phyloP scores from a whole-genome alignment of 1,284 basidiomycete species.

The Pseudozyma sp. region DNA sequence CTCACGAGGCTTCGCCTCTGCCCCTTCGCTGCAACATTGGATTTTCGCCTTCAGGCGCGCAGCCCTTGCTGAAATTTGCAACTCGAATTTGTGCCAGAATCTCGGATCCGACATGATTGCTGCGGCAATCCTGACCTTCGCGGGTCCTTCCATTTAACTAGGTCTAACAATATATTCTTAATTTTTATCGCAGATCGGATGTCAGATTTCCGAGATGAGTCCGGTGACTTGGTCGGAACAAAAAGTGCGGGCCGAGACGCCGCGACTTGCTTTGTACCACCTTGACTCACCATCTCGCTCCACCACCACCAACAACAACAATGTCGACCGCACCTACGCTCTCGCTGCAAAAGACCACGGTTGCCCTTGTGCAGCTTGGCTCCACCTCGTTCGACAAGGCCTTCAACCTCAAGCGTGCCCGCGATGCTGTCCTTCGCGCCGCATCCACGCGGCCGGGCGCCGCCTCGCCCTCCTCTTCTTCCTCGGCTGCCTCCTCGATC shows the following conservation, averaged over 20 bases:
- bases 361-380: slow-evolving; percentile 65
- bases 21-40: neutral
- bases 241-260: neutral
- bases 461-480: slow-evolving; percentile 10
- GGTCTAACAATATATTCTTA: slow-evolving; percentile 2
- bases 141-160: neutral
- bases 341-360: slow-evolving; percentile 45
- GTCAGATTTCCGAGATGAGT: neutral
- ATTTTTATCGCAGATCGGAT: too few species aligned
- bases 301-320: neutral
- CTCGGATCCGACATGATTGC: slow-evolving; percentile 32
- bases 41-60: slow-evolving; percentile 4
- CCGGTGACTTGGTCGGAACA: slow-evolving; percentile 18
- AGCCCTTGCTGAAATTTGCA: neutral
- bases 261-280: neutral
- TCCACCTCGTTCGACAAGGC: slow-evolving; percentile 61
- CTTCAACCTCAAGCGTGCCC: slow-evolving; percentile 60
- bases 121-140: slow-evolving; percentile 18
- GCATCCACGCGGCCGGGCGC: slow-evolving; percentile 24
- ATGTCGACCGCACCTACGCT: slow-evolving; percentile 45
- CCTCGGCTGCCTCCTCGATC: slow-evolving; percentile 6
- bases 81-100: slow-evolving; percentile 2
- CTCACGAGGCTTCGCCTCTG: slow-evolving; percentile 1
- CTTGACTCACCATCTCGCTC: neutral
- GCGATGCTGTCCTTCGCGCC: slow-evolving; percentile 46